phyloP scores from a whole-genome alignment of 257 asterid genomes.

The Solanum microdontum region DNA sequence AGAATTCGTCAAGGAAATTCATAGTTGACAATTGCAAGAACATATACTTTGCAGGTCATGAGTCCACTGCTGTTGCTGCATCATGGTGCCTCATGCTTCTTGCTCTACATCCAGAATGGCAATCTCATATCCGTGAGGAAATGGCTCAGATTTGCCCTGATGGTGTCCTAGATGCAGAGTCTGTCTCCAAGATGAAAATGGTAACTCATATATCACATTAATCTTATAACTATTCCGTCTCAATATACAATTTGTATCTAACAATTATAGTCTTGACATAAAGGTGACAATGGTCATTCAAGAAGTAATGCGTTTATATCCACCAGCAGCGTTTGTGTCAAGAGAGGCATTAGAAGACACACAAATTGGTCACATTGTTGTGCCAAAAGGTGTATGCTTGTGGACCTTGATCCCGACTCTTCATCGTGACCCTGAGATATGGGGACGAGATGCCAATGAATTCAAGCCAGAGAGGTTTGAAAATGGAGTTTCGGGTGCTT shows the following conservation, averaged over 20 bases:
- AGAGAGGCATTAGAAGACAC: conserved; percentile 66
- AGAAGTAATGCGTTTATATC: conserved; percentile 63
- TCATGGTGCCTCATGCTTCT: conserved; percentile 85
- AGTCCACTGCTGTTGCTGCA: conserved; percentile 76
- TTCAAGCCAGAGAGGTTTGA: conserved; percentile 67
- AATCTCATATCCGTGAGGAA: conserved; percentile 46
- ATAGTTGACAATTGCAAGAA: conserved; percentile 88
- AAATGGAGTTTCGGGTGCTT: conserved; percentile 50
- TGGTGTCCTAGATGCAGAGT: conserved; percentile 32
- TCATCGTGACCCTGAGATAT: conserved; percentile 55
- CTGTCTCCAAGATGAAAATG: conserved; percentile 54
- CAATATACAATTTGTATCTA: neutral
- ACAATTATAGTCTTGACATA: neutral
- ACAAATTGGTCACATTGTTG: conserved; percentile 39
- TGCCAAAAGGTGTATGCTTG: conserved; percentile 69
- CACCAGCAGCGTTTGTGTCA: conserved; percentile 86
- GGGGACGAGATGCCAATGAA: conserved; percentile 66
- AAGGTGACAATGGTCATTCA: conserved; percentile 73
- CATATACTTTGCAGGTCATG: conserved; percentile 84
- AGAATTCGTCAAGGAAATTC: conserved; percentile 46
- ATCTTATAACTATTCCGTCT: neutral
- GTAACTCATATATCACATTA: conserved; percentile 11
- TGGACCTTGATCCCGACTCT: conserved; percentile 80
- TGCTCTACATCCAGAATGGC: conserved; percentile 80
- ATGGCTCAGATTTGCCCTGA: conserved; percentile 19